Base-by-base conservation (phyloP, 2,329 filamentous ascomycete genomes). In the Botryotinia globosa region DNA sequence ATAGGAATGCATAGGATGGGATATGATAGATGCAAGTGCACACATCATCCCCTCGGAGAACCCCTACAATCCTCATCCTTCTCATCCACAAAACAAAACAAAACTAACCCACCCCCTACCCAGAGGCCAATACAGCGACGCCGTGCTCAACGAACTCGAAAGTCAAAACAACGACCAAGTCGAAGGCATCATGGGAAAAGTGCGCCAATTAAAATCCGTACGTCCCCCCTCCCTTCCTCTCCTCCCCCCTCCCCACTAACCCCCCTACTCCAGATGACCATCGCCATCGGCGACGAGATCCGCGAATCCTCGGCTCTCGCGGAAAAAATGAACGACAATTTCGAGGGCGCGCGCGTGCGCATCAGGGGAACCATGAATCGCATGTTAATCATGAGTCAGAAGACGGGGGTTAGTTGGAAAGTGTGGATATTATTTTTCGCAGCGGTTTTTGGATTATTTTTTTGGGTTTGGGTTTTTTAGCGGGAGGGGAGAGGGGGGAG, bases 211-310 rank as follows among this genome's bases (percentile, higher is more conserved):
- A 78, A 98, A 98, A 83, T 90, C 94, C 83, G 94, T 97, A 83
- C 81, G 91, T 86, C 32, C 14, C 67, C 45, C 61, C 29, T 86
- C 34, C 29, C 67, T 37, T 62, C 22, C 56, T 34, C 45, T 58
- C 56, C 22, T 32, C 39, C 3, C 69, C 44, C 25, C 16, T 10
- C 14, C 54, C 42, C 8, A 10, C 18, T n/a, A 12, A n/a, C 22
- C 16, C 20, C 9, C 73, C 39, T 2, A 34, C 39, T 5, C 39
- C 77, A 96, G 92, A 91, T 99, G 85, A 97, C 94, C 1, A 84
- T 93, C 54, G 93, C 94, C 8, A 99, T 99, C 77, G 96, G 96
- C 76, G 93, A 97, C 80, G 96, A 98, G 83, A 98, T 98, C 79
- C 89, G 95, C 77, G 93, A 97, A 75, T 96, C 92, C 22, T 93